Conservation (phyloP, 306 rosid species). For the Trichosanthes cucumerina region DNA sequence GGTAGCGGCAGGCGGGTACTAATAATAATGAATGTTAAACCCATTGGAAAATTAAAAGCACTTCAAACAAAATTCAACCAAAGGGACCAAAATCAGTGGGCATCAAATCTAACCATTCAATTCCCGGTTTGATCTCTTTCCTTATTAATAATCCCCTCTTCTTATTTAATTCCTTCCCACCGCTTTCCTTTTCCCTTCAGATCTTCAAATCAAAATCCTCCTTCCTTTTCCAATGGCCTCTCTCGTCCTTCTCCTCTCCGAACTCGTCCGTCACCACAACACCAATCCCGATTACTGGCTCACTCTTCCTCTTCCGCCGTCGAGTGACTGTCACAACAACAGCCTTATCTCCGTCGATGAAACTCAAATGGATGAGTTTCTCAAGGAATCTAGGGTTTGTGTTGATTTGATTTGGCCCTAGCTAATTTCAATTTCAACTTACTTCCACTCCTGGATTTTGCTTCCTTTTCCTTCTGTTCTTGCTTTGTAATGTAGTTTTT, state of each 20-base stretch:
- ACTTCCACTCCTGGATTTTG: background rate
- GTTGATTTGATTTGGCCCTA: conserved; percentile 3
- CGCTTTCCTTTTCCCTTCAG: background rate
- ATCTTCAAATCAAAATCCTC: background rate
- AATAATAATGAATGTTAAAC: too few relatives aligned
- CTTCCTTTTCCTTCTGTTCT: background rate
- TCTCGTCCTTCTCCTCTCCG: background rate
- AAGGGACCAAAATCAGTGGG: background rate
- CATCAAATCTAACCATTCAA: background rate
- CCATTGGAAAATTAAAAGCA: background rate
- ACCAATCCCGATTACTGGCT: background rate
- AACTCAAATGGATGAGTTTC: background rate
- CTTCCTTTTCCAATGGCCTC: background rate
- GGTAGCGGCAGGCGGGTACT: background rate
- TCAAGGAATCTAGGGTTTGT: conserved; percentile 3
- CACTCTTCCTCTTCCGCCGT: background rate
- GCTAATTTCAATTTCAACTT: background rate
- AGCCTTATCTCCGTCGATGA: background rate
- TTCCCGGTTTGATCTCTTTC: background rate
- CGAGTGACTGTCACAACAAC: background rate
- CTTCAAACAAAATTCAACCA: background rate
- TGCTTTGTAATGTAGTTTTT: background rate
- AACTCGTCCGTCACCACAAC: conserved; percentile 4
- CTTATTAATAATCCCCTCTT: background rate
- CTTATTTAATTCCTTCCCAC: too few relatives aligned